Conservation (phyloP, 1,284 basidiomycete genomes). For the Malassezia psittaci region DNA sequence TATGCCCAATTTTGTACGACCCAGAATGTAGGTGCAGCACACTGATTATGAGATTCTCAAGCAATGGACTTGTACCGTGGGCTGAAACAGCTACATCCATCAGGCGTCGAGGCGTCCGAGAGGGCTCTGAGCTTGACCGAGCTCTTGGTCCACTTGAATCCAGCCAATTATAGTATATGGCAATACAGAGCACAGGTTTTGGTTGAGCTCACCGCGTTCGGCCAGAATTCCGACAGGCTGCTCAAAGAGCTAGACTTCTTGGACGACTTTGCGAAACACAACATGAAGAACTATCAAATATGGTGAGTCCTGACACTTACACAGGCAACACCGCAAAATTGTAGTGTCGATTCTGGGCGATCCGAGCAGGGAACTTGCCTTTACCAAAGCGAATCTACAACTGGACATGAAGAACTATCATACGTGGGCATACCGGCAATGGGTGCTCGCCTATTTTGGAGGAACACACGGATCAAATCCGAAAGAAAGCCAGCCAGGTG, state of each 20-base stretch:
- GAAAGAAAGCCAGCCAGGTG: conserved; percentile 2
- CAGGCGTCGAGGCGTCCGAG: conserved; percentile 19
- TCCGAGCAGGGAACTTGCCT: conserved; percentile 28
- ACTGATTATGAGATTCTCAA: conserved; percentile 21
- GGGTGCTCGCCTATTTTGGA: conserved; percentile 39
- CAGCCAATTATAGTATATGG: conserved; percentile 39
- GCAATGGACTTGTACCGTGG: conserved; percentile 42
- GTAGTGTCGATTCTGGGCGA: conserved; percentile 27
- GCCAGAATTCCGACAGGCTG: conserved; percentile 9
- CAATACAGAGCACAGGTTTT: conserved; percentile 35
- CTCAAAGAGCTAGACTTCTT: conserved; percentile 27
- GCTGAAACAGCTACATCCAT: conserved; percentile 16
- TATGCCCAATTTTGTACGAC: conserved; percentile 42
- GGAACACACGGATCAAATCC: conserved; percentile 13
- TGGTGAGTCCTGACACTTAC: conserved; percentile 20
- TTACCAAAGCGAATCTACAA: conserved; percentile 23
- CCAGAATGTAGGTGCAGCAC: conserved; percentile 21
- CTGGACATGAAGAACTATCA: conserved; percentile 43
- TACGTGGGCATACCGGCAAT: conserved; percentile 44
- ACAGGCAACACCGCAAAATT: conserved; percentile 34
- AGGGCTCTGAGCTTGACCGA: conserved; percentile 34
- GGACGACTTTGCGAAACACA: conserved; percentile 28
- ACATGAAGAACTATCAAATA: conserved; percentile 46
- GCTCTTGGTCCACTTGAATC: conserved; percentile 32
- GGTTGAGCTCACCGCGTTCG: conserved; percentile 10